These are phyloP conservation scores for Sporobolus alterniflorus DNA, from an alignment of 202 grass and related monocot genomes.

Conservation along the genomic window DNA sequence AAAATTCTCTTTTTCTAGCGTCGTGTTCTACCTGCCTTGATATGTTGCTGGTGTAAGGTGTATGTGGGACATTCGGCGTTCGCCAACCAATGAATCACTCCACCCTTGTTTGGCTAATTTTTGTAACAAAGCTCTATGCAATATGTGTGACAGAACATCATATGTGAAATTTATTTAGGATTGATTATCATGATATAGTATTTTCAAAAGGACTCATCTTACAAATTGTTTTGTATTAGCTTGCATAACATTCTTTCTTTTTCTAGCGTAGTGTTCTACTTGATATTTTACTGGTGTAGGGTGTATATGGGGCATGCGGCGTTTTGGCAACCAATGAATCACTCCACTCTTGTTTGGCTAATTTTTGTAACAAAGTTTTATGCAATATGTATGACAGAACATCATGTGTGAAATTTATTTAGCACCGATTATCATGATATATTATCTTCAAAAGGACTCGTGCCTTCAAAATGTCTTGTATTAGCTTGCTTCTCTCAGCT, in stretches of 20 bases:
- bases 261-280: slow-evolving; percentile 40
- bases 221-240: slow-evolving; percentile 48
- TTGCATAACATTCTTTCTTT: slow-evolving; percentile 33
- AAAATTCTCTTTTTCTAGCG: slow-evolving; percentile 32
- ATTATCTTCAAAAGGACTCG: slow-evolving; percentile 4
- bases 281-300: slow-evolving; percentile 59
- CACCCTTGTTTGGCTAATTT: no score
- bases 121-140: slow-evolving; percentile 52
- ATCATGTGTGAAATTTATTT: slow-evolving; percentile 41
- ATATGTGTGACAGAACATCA: slow-evolving; percentile 44
- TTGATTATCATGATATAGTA: slow-evolving; percentile 15
- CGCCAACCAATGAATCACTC: slow-evolving; percentile 32
- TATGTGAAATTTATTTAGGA: slow-evolving; percentile 42
- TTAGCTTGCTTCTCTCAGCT: slow-evolving; percentile 18
- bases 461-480: not conserved
- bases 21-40: slow-evolving; percentile 45
- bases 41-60: slow-evolving; percentile 63
- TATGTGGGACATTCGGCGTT: slow-evolving; percentile 49
- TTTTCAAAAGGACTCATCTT: not conserved
- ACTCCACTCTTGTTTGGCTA: slow-evolving; percentile 43
- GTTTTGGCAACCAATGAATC: slow-evolving; percentile 32
- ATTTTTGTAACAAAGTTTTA: slow-evolving; percentile 56
- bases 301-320: slow-evolving; percentile 55
- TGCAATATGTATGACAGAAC: slow-evolving; percentile 45
- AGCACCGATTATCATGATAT: slow-evolving; percentile 32